Evolutionary conservation across 805 yeast species (phyloP).

Genomic region (Jamesozyma spencerorum): DNA sequence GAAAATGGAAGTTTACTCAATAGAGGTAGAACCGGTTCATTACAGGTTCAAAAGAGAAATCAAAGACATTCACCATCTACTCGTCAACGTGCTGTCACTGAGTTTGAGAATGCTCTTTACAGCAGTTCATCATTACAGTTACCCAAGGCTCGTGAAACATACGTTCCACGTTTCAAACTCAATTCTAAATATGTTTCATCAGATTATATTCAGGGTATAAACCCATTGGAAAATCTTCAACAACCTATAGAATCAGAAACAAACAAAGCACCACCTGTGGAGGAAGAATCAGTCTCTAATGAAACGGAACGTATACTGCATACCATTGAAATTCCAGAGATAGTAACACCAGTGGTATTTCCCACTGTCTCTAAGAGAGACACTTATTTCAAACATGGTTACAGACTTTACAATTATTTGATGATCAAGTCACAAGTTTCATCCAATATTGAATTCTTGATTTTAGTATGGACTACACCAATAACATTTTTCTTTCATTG

Average conservation of each 20-base stretch:
- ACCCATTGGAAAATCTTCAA: background rate
- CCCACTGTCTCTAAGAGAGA: background rate
- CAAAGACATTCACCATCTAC: background rate
- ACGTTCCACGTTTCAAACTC: no score
- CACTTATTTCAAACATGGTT: background rate
- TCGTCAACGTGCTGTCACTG: no score
- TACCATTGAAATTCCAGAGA: background rate
- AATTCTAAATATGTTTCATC: no score
- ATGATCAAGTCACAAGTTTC: slow-evolving; percentile 5
- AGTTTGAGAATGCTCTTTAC: no score
- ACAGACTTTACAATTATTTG: slow-evolving; percentile 7
- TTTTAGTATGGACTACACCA: slow-evolving; percentile 20
- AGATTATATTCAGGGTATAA: no score
- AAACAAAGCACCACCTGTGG: no score
- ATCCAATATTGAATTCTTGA: slow-evolving; percentile 12
- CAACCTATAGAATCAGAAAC: background rate
- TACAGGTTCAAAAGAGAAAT: background rate
- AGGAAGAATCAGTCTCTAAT: background rate
- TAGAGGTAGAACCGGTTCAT: background rate
- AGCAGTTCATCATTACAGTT: no score
- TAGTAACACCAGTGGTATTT: background rate
- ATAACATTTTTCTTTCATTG: slow-evolving; percentile 11
- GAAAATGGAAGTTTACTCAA: background rate
- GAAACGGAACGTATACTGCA: no score
- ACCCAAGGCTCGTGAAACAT: no score